Evolutionary conservation across 108 stramenopile genomes (phyloP).

Genomic region (Pseudonitzschia pungens): DNA sequence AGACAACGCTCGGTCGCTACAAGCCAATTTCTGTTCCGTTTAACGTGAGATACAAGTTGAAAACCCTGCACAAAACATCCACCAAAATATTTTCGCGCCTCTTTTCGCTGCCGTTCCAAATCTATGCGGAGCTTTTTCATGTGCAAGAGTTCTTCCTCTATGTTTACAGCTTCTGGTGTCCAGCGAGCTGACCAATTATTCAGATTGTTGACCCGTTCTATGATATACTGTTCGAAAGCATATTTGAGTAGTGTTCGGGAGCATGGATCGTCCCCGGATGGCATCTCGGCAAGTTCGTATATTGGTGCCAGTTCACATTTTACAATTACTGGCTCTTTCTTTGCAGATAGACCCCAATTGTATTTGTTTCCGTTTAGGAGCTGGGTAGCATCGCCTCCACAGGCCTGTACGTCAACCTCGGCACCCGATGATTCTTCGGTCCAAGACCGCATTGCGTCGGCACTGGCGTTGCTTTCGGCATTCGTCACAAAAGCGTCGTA

Average conservation of each 20-base stretch:
- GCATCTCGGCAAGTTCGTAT: neutral
- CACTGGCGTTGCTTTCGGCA: neutral
- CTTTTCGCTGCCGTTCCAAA: neutral
- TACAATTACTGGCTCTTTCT: neutral
- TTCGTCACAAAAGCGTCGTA: neutral
- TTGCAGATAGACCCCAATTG: neutral
- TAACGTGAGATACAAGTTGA: neutral
- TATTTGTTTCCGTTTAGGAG: neutral
- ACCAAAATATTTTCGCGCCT: neutral
- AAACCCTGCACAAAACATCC: neutral
- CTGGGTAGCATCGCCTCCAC: neutral
- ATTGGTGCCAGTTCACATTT: neutral
- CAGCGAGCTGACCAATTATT: neutral
- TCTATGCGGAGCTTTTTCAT: too few relatives aligned
- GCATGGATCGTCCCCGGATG: neutral
- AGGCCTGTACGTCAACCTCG: neutral
- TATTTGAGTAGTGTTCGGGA: neutral
- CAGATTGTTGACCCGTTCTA: neutral
- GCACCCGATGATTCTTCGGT: neutral
- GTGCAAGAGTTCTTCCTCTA: neutral
- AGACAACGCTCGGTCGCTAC: neutral
- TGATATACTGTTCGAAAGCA: neutral
- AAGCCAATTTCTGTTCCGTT: neutral
- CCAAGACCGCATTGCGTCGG: neutral
- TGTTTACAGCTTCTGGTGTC: neutral